Percentiles rank a stretch among this genome's conserved stretches.
Conservation (phyloP, 1,284 basidiomycete genomes). For the Exsudoporus floridanus region DNA sequence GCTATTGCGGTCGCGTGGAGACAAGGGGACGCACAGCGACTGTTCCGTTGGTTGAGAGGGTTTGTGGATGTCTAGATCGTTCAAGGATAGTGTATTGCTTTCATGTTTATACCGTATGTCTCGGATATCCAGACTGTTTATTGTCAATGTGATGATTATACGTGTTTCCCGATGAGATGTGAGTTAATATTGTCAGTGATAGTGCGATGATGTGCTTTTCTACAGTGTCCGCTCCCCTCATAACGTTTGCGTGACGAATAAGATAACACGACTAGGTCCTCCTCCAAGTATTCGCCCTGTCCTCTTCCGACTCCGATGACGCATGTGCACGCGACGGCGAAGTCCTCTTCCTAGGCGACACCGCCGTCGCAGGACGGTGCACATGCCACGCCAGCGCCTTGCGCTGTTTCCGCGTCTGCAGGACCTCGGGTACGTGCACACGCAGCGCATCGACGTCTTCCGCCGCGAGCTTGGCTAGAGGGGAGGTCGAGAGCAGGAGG, state of each 20-base stretch:
- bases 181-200: background rate
- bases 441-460: conserved; percentile 11
- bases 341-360: background rate
- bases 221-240: background rate
- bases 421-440: conserved; percentile 25
- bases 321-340: conserved; percentile 4
- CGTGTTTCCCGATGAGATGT: background rate
- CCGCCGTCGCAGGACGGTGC: background rate
- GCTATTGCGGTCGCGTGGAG: conserved; percentile 6
- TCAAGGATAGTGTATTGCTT: background rate
- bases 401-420: conserved; percentile 27
- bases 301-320: conserved; percentile 26
- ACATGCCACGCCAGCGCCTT: conserved; percentile 26
- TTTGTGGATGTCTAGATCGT: conserved; percentile 5
- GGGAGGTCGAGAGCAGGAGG: conserved; percentile 23
- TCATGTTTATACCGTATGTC: background rate
- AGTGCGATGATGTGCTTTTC: background rate
- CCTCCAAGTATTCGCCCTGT: conserved; percentile 20
- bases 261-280: background rate
- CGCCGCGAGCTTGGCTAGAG: conserved; percentile 15
- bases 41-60: conserved; percentile 1
- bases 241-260: background rate
- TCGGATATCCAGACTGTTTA: background rate
- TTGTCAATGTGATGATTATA: background rate
- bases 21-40: background rate